Base-by-base conservation (phyloP, 2,329 filamentous ascomycete species). In the Xylaria sp. region DNA sequence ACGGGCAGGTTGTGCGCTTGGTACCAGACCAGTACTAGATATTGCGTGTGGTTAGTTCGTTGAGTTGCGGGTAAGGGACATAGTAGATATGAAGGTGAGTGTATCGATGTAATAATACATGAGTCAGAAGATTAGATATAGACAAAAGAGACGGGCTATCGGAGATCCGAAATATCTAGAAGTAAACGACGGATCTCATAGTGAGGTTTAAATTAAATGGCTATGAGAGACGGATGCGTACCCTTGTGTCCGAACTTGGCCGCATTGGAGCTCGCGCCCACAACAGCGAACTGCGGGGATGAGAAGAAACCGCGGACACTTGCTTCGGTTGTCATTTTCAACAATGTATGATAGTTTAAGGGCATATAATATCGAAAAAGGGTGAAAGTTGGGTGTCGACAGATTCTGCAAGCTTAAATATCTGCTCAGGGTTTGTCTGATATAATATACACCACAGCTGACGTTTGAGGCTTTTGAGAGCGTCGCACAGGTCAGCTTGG, bases 161-260 rank as follows among this genome's bases (percentile, higher is more conserved):
- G 20, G 53, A 36, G 33, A 11, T 53, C 36, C 46, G 38, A 28
- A n/a, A 2, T 6, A 6, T 46, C n/a, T 6, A 33, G 17, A 31
- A 51, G 38, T 26, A 6, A 63, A 46, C 17, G 7, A 26, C 31
- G 20, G 15, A 38, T 38, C n/a, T n/a, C 28, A 31, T 13, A 2
- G 23, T 15, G 17, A 49, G 17, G 6, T 44, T 31, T 31, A 17
- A 28, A 26, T 44, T 23, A 40, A 17, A 20, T 6, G 44, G 38
- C 6, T 11, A 7, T 5, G 3, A 6, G 9, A 60, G n/a, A 10
- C 40, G n/a, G n/a, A 10, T 48, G 17, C 83, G 66, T 80, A 94
- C 94, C 90, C 84, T 93, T 94, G 81, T 97, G 92, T 28, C 96
- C 95, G 77, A 92, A 97, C 80, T 97, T 97, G 78, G 85, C 83